These are phyloP conservation scores for Elaphomyces granulatus DNA, from an alignment of 495 filamentous ascomycete species.

Conservation along the genomic window DNA sequence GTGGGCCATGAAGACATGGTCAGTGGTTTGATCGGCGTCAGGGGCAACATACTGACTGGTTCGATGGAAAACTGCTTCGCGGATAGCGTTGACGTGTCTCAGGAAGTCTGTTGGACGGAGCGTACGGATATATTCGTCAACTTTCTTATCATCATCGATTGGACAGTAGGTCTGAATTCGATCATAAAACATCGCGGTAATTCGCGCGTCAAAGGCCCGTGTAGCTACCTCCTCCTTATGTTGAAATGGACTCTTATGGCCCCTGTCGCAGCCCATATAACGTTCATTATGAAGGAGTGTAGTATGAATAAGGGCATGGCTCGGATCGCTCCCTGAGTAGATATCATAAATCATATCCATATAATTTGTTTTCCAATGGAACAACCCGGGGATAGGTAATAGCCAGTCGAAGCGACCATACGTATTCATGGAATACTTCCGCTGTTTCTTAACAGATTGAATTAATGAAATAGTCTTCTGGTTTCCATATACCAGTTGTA, in stretches of 20 bases:
- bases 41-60: conserved; percentile 1
- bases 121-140: conserved; percentile 2
- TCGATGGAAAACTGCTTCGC: conserved; percentile 4
- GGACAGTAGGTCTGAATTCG: neutral
- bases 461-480: conserved; percentile 6
- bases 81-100: conserved; percentile 2
- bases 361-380: conserved; percentile 8
- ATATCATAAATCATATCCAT: conserved; percentile 4
- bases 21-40: conserved; percentile 2
- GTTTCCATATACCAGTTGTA: conserved; percentile 7
- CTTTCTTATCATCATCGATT: conserved; percentile 1
- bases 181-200: conserved; percentile 4
- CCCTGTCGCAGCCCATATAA: conserved; percentile 4
- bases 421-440: conserved; percentile 3
- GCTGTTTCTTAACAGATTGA: conserved; percentile 4
- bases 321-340: conserved; percentile 5
- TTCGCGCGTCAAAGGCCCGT: conserved; percentile 4
- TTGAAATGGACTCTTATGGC: conserved; percentile 5
- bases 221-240: conserved; percentile 6
- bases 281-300: conserved; percentile 8
- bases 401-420: conserved; percentile 3
- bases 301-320: conserved; percentile 6
- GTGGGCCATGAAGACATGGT: conserved; percentile 6
- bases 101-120: conserved; percentile 2
- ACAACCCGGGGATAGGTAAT: conserved; percentile 4